A percentile compares a stretch with the other conserved stretches of the same genome.
Conservation (phyloP, 2,329 filamentous ascomycete species). For the Cadophora sp. region DNA sequence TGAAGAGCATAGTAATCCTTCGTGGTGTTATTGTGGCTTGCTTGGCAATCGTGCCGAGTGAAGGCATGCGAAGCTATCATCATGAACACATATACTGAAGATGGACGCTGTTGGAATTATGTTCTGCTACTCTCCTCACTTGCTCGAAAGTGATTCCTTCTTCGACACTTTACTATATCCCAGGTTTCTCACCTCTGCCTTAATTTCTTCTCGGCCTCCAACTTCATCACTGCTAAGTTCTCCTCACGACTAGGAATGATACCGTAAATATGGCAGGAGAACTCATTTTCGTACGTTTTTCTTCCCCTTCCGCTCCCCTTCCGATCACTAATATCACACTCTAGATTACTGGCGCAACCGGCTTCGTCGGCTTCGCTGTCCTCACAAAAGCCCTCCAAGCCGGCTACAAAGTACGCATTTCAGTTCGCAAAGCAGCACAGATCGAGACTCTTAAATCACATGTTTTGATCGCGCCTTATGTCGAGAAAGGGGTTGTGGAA, state of each 20-base stretch:
- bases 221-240: background rate
- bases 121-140: background rate
- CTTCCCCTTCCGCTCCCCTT: background rate
- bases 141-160: background rate
- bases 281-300: slow-evolving; percentile 26
- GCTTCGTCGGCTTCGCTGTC: slow-evolving; percentile 32
- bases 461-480: slow-evolving; percentile 8
- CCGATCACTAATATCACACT: background rate
- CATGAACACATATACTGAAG: background rate
- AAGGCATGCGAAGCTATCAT: background rate
- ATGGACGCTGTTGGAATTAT: background rate
- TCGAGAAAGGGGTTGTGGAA: slow-evolving; percentile 13
- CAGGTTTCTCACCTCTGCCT: background rate
- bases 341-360: slow-evolving; percentile 35
- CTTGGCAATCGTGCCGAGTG: background rate
- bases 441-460: slow-evolving; percentile 17
- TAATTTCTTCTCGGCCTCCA: background rate
- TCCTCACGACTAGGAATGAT: background rate
- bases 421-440: slow-evolving; percentile 25
- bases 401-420: slow-evolving; percentile 24
- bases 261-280: slow-evolving; percentile 23
- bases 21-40: background rate
- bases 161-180: background rate
- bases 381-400: slow-evolving; percentile 27
- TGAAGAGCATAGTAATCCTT: background rate